These are phyloP conservation scores for Microbotryum saponariae DNA, from an alignment of 1,284 basidiomycete species.

Conservation along the genomic window DNA sequence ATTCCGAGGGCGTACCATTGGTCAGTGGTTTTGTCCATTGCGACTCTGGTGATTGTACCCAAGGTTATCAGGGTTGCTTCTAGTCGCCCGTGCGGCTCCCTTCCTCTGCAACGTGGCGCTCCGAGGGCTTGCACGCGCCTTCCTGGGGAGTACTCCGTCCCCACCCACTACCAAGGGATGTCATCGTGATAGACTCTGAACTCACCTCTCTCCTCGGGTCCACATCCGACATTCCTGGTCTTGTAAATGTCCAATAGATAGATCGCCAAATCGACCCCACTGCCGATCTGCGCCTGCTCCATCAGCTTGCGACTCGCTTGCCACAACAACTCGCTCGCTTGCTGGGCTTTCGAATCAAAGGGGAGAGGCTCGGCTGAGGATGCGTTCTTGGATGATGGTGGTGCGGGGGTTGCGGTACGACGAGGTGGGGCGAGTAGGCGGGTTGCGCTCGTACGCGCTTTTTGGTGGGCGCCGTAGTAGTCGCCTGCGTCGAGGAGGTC, in stretches of 20 bases:
- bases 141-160: too few relatives aligned
- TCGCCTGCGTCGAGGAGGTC: conserved; percentile 54
- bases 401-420: conserved; percentile 14
- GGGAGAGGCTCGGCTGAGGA: conserved; percentile 4
- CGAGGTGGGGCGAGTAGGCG: conserved; percentile 51
- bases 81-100: background rate
- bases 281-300: conserved; percentile 77
- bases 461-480: conserved; percentile 87
- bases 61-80: too few relatives aligned
- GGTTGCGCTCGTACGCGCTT: conserved; percentile 84
- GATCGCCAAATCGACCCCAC: conserved; percentile 69
- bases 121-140: background rate
- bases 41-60: too few relatives aligned
- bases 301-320: conserved; percentile 73
- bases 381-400: background rate
- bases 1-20: too few relatives aligned
- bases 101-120: background rate
- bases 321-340: conserved; percentile 79
- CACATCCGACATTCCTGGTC: conserved; percentile 59
- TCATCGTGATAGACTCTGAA: conserved; percentile 5
- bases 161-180: too few relatives aligned
- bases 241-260: conserved; percentile 77
- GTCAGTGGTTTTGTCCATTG: too few relatives aligned
- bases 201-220: conserved; percentile 60
- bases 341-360: conserved; percentile 56